Evolutionary conservation across 169 alveolate species (phyloP).

Genomic region (Condylostoma magnum): DNA sequence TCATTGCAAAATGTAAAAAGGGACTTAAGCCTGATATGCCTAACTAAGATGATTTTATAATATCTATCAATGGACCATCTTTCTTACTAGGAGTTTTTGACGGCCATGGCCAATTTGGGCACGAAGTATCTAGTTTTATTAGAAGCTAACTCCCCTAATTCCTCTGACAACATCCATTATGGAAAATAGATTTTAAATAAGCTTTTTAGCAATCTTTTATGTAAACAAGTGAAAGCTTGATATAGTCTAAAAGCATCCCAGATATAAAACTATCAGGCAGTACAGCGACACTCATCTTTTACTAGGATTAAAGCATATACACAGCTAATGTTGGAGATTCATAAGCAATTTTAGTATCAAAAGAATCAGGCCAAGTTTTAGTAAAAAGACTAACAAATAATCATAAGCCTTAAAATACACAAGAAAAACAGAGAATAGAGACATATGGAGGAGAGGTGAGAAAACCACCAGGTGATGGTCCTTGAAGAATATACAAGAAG

Average conservation of each 20-base stretch:
- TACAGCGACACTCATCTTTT: slow-evolving; percentile 58
- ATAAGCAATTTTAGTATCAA: no score
- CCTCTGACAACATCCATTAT: no score
- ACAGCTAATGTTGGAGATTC: no score
- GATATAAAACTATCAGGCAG: slow-evolving; percentile 69
- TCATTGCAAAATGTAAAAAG: slow-evolving; percentile 44
- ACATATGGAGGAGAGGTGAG: slow-evolving; percentile 68
- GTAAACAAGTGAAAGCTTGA: no score
- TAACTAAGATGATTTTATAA: slow-evolving; percentile 83
- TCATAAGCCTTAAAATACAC: slow-evolving; percentile 63
- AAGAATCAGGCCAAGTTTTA: no score
- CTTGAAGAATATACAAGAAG: slow-evolving; percentile 56
- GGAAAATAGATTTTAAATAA: no score
- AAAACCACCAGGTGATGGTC: slow-evolving; percentile 44
- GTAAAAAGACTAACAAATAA: slow-evolving; percentile 45
- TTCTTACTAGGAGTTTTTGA: slow-evolving; percentile 84
- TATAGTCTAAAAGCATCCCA: no score
- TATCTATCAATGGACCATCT: slow-evolving; percentile 51
- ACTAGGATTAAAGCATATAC: no score
- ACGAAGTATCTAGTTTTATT: slow-evolving; percentile 77
- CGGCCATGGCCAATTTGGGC: slow-evolving; percentile 91
- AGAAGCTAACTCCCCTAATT: slow-evolving; percentile 26
- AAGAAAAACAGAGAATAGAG: slow-evolving; percentile 58
- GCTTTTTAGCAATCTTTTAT: no score
- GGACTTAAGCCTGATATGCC: slow-evolving; percentile 88